A percentile compares a stretch with the other conserved stretches of the same genome.
Conservation (phyloP, 805 yeast genomes). For the Schwanniomyces polymorphus region DNA sequence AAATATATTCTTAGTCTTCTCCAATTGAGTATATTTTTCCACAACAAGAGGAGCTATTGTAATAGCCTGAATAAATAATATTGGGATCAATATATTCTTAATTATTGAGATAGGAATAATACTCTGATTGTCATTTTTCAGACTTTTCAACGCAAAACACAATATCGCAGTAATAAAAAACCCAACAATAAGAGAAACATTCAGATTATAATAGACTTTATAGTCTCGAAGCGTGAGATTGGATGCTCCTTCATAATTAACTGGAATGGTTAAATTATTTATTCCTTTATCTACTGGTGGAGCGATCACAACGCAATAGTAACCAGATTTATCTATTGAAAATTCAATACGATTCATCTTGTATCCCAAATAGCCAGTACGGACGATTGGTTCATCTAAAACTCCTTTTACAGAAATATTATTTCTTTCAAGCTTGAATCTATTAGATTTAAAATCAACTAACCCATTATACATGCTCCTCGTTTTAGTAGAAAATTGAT, state of each 20-base stretch:
- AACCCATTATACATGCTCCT: slow-evolving; percentile 6
- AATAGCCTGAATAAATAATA: slow-evolving; percentile 19
- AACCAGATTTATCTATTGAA: slow-evolving; percentile 19
- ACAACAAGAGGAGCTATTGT: background rate
- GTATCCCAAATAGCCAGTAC: slow-evolving; percentile 8
- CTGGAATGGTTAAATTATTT: slow-evolving; percentile 12
- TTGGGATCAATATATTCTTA: slow-evolving; percentile 25
- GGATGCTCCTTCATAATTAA: slow-evolving; percentile 22
- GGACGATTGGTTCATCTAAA: background rate
- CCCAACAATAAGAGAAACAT: slow-evolving; percentile 13
- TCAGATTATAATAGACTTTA: slow-evolving; percentile 13
- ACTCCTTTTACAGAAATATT: too few relatives aligned
- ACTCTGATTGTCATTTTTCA: slow-evolving; percentile 22
- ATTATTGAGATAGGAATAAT: slow-evolving; percentile 26
- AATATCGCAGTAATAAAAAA: slow-evolving; percentile 18
- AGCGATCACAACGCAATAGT: slow-evolving; percentile 30
- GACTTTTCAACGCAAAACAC: slow-evolving; percentile 20
- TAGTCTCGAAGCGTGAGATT: slow-evolving; percentile 18
- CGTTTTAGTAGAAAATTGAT: background rate
- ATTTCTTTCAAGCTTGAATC: slow-evolving; percentile 10
- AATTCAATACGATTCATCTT: slow-evolving; percentile 2
- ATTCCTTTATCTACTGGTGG: slow-evolving; percentile 15
- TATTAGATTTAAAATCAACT: slow-evolving; percentile 11
- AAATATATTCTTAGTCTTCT: slow-evolving; percentile 5
- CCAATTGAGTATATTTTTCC: background rate